Evolutionary conservation across 192 early-diverging fungal genomes (phyloP).

Genomic region (Backusella liffmaniae): DNA sequence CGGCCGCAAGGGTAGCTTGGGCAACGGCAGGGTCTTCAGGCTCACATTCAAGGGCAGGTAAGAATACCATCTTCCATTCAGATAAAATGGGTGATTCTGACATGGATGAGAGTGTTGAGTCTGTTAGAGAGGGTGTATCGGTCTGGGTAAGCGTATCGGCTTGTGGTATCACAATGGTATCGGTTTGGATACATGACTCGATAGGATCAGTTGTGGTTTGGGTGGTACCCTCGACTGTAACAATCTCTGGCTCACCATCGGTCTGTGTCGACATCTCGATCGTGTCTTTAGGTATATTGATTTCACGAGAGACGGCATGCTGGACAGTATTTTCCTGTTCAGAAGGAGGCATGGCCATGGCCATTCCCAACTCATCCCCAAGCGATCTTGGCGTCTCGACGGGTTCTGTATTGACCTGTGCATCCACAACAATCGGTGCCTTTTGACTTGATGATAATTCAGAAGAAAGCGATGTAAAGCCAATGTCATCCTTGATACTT

Average conservation of each 20-base stretch:
- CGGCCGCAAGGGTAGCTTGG: background rate
- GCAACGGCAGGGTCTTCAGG: background rate
- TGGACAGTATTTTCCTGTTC: background rate
- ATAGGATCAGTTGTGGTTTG: background rate
- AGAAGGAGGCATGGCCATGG: background rate
- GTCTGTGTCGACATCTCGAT: background rate
- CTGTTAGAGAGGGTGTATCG: background rate
- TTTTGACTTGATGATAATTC: constrained; percentile 24
- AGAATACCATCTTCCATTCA: constrained; percentile 20
- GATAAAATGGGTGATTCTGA: constrained; percentile 25
- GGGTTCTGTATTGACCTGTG: constrained; percentile 23
- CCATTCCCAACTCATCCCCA: constrained; percentile 13
- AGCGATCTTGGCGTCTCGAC: background rate
- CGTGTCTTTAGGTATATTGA: background rate
- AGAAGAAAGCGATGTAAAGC: constrained; percentile 20
- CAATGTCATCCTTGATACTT: background rate
- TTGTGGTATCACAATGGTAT: background rate
- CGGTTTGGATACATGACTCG: background rate
- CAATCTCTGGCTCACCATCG: background rate
- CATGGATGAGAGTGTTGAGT: constrained; percentile 14
- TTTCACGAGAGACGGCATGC: background rate
- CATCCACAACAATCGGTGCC: constrained; percentile 18
- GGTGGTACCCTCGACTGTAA: background rate
- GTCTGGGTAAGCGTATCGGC: background rate
- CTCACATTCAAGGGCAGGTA: background rate